These are phyloP conservation scores for Marchantia paleacea DNA, from an alignment of 225 moss, liverwort and hornwort species.

Conservation along the genomic window DNA sequence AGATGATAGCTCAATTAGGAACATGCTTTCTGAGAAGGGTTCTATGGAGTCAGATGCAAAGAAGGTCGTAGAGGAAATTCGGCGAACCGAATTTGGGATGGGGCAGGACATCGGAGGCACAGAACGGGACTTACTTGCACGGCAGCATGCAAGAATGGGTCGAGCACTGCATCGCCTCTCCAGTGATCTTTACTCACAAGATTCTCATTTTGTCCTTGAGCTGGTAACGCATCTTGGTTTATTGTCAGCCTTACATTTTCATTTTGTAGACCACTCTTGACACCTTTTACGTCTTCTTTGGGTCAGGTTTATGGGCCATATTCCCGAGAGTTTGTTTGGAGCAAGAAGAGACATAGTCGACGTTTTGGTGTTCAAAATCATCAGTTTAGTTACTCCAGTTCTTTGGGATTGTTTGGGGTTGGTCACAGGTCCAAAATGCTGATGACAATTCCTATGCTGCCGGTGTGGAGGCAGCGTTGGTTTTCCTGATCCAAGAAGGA, in stretches of 20 bases:
- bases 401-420: neutral
- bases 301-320: neutral
- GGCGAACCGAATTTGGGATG: slow-evolving; percentile 83
- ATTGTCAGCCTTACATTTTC: neutral
- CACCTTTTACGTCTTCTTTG: neutral
- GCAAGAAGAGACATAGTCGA: neutral
- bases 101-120: slow-evolving; percentile 59
- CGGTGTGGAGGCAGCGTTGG: slow-evolving; percentile 64
- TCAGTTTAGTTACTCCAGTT: neutral
- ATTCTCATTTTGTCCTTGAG: slow-evolving; percentile 96
- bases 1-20: slow-evolving; percentile 18
- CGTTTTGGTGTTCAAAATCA: neutral
- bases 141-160: slow-evolving; percentile 96
- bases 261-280: neutral
- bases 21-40: slow-evolving; percentile 9
- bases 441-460: slow-evolving; percentile 76
- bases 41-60: slow-evolving; percentile 37
- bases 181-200: slow-evolving; percentile 90
- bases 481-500: slow-evolving; percentile 69
- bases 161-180: slow-evolving; percentile 96
- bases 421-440: slow-evolving; percentile 85
- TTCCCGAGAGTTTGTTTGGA: neutral
- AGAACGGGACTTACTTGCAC: slow-evolving; percentile 69
- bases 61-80: slow-evolving; percentile 67
- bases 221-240: slow-evolving; percentile 47